Evolutionary conservation across 257 asterid species (phyloP).

Genomic region (Rehmannia glutinosa): DNA sequence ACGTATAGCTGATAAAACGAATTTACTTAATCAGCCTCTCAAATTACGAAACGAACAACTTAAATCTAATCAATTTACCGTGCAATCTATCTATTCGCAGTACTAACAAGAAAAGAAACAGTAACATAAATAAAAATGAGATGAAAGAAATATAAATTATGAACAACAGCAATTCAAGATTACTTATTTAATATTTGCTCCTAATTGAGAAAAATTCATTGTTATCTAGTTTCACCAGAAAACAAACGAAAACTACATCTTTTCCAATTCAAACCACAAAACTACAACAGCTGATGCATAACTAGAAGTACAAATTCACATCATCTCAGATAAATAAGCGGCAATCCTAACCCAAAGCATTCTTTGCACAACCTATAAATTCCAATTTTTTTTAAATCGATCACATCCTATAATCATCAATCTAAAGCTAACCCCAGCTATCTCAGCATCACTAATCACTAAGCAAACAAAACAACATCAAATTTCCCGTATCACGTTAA

Average conservation of each 20-base stretch:
- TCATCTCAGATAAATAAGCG: not conserved
- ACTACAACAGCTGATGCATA: not conserved
- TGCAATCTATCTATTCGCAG: not conserved
- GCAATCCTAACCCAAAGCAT: not conserved
- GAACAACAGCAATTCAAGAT: too few relatives aligned
- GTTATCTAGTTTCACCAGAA: not conserved
- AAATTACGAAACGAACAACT: not conserved
- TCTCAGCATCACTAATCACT: not conserved
- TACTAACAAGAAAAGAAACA: not conserved
- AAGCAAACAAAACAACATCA: not conserved
- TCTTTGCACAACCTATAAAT: not conserved
- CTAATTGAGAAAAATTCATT: not conserved
- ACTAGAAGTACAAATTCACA: not conserved
- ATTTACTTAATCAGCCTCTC: not conserved
- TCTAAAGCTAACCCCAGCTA: conserved; percentile 6
- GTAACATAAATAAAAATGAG: not conserved
- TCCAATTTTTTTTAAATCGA: not conserved
- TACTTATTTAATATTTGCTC: too few relatives aligned
- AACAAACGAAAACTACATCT: not conserved
- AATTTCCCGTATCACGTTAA: too few relatives aligned
- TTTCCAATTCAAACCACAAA: not conserved
- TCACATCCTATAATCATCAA: not conserved
- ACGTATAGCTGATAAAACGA: not conserved
- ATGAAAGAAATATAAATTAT: not conserved
- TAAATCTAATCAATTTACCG: not conserved